Percentiles rank a stretch among this genome's conserved stretches.
phyloP scores from a whole-genome alignment of 2,329 filamentous ascomycete genomes.

The Xylariaceae sp. region DNA sequence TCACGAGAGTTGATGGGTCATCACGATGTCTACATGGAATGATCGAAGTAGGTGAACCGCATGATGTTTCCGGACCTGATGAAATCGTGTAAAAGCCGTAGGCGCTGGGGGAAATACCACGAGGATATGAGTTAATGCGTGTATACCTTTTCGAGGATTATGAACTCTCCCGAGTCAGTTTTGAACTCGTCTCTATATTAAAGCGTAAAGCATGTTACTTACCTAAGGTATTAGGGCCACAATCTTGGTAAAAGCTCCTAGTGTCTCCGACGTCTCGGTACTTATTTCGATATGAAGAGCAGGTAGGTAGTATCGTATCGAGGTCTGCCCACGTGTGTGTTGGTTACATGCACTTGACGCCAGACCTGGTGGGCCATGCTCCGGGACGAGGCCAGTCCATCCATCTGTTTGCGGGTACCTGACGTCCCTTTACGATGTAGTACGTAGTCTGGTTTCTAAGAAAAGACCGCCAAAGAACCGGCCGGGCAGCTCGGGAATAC shows the following conservation, averaged over 20 bases:
- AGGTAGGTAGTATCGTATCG: no score
- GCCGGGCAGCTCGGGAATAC: neutral
- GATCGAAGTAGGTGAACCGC: neutral
- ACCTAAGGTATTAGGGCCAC: no score
- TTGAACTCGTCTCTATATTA: neutral
- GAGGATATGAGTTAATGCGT: no score
- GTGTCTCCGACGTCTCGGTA: neutral
- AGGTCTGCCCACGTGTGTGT: no score
- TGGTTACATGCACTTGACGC: neutral
- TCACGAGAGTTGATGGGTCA: neutral
- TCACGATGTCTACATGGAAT: neutral
- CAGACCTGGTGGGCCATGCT: neutral
- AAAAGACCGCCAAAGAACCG: neutral
- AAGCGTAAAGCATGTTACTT: neutral
- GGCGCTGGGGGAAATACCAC: no score
- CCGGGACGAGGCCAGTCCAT: neutral
- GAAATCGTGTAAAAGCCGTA: no score
- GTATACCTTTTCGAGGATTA: no score
- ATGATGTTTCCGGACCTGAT: neutral
- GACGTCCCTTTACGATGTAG: no score
- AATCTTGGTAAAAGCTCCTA: neutral
- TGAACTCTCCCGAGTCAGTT: neutral
- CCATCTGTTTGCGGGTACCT: neutral
- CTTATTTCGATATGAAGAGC: no score
- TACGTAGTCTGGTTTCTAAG: neutral